Percentiles rank a stretch among this genome's conserved stretches.
phyloP scores from a whole-genome alignment of 441 rosid species.

The Macaranga tanarius region DNA sequence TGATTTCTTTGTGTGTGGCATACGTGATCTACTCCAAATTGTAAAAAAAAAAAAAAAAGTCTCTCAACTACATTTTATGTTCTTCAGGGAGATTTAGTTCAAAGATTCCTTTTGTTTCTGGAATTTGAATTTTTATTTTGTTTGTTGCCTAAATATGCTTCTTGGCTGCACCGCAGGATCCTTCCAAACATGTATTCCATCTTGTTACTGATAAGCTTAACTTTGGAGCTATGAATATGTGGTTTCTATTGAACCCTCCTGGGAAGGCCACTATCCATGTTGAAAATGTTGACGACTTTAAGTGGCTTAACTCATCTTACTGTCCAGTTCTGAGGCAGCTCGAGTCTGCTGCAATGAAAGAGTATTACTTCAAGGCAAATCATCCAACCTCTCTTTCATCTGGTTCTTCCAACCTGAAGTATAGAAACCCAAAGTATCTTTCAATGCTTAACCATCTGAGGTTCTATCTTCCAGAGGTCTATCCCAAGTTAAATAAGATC shows the following conservation, averaged over 20 bases:
- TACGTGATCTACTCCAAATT: background rate
- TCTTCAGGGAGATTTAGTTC: background rate
- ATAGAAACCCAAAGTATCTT: slow-evolving; percentile 93
- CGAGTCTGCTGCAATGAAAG: slow-evolving; percentile 93
- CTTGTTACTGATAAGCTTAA: slow-evolving; percentile 94
- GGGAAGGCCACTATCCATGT: slow-evolving; percentile 91
- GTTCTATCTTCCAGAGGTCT: slow-evolving; percentile 92
- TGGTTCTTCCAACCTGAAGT: slow-evolving; percentile 90
- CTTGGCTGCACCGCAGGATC: slow-evolving; percentile 57
- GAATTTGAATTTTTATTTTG: slow-evolving; percentile 9
- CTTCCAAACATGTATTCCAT: slow-evolving; percentile 93
- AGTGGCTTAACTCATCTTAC: slow-evolving; percentile 96
- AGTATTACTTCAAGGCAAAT: slow-evolving; percentile 94
- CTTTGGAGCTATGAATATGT: slow-evolving; percentile 97
- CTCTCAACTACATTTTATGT: slow-evolving; percentile 3
- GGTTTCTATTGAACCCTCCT: slow-evolving; percentile 95
- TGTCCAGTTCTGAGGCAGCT: slow-evolving; percentile 98
- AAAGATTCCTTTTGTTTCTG: slow-evolving; percentile 13
- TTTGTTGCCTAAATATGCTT: slow-evolving; percentile 11
- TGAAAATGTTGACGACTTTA: slow-evolving; percentile 93
- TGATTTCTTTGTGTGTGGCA: slow-evolving; percentile 27
- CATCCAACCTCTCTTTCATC: slow-evolving; percentile 78
- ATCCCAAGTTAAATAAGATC: slow-evolving; percentile 86
- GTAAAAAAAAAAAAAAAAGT: background rate
- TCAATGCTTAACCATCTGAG: slow-evolving; percentile 96